Evolutionary conservation across 108 stramenopile genomes (phyloP).

Genomic region (Pseudonitzschia delicatissima): DNA sequence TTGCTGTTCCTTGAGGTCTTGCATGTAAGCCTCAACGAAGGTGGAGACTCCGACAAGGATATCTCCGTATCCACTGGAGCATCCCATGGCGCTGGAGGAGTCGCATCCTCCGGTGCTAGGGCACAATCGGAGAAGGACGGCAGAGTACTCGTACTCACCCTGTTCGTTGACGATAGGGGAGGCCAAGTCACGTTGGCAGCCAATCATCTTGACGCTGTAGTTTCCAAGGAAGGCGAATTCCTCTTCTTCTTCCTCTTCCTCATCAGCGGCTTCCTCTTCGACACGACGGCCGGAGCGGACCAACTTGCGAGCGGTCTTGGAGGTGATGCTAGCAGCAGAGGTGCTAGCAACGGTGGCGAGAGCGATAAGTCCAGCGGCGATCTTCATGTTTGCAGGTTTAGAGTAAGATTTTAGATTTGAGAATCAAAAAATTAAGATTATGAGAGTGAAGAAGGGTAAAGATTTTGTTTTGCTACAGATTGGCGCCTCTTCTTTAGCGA

Average conservation of each 20-base stretch:
- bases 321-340: slow-evolving; percentile 20
- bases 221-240: slow-evolving; percentile 23
- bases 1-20: slow-evolving; percentile 28
- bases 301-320: slow-evolving; percentile 28
- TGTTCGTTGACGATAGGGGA: slow-evolving; percentile 13
- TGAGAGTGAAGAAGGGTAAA: too few species aligned
- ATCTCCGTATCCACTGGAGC: slow-evolving; percentile 41
- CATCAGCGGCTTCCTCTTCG: slow-evolving; percentile 14
- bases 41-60: slow-evolving; percentile 35
- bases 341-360: slow-evolving; percentile 9
- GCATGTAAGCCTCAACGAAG: slow-evolving; percentile 41
- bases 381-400: slow-evolving; percentile 26
- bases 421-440: too few species aligned
- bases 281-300: slow-evolving; percentile 34
- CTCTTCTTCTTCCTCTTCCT: slow-evolving; percentile 13
- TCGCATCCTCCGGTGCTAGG: slow-evolving; percentile 26
- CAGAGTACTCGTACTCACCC: slow-evolving; percentile 26
- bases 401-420: too few species aligned
- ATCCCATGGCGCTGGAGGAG: slow-evolving; percentile 14
- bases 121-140: slow-evolving; percentile 41
- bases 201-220: slow-evolving; percentile 27
- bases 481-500: too few species aligned
- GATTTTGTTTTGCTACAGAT: too few species aligned
- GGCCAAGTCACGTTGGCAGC: slow-evolving; percentile 7
- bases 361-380: slow-evolving; percentile 19